Conservation (phyloP, 1,284 basidiomycete genomes). For the Moesziomyces parantarcticus region DNA sequence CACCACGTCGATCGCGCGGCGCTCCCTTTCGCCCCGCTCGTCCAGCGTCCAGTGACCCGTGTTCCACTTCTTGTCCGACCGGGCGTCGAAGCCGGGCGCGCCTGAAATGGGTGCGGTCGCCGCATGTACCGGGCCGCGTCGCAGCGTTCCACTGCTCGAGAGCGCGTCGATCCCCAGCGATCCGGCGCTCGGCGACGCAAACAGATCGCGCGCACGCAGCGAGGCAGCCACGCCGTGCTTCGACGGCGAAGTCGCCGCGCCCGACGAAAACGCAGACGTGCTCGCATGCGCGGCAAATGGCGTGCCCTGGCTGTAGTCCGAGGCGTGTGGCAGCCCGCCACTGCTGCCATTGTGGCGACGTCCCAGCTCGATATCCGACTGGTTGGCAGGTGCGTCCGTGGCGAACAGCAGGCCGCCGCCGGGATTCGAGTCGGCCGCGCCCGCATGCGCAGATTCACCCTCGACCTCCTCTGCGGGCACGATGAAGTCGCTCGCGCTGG, state of each 20-base stretch:
- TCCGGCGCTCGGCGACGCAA: constrained; percentile 10
- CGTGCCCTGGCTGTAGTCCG: constrained; percentile 43
- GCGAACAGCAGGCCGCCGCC: constrained; percentile 43
- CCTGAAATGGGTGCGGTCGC: constrained; percentile 51
- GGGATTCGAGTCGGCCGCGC: constrained; percentile 20
- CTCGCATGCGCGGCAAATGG: constrained; percentile 23
- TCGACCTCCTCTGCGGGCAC: constrained; percentile 38
- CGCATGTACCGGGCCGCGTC: constrained; percentile 27
- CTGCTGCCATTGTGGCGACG: constrained; percentile 8
- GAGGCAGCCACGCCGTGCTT: constrained; percentile 10
- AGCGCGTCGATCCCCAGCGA: neutral
- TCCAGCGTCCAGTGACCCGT: constrained; percentile 62
- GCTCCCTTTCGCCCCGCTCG: constrained; percentile 16
- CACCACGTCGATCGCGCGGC: constrained; percentile 50
- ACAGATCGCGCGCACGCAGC: constrained; percentile 34
- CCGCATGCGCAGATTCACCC: constrained; percentile 2
- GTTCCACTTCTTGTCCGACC: constrained; percentile 55
- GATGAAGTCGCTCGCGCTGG: constrained; percentile 51
- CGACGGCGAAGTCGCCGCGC: constrained; percentile 23
- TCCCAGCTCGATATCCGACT: neutral
- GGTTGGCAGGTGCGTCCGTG: constrained; percentile 7
- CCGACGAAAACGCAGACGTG: constrained; percentile 24
- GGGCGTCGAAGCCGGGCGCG: constrained; percentile 61
- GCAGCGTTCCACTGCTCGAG: constrained; percentile 13
- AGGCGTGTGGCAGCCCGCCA: constrained; percentile 27